phyloP scores from a whole-genome alignment of 257 asterid species.

The Solanum habrochaites region DNA sequence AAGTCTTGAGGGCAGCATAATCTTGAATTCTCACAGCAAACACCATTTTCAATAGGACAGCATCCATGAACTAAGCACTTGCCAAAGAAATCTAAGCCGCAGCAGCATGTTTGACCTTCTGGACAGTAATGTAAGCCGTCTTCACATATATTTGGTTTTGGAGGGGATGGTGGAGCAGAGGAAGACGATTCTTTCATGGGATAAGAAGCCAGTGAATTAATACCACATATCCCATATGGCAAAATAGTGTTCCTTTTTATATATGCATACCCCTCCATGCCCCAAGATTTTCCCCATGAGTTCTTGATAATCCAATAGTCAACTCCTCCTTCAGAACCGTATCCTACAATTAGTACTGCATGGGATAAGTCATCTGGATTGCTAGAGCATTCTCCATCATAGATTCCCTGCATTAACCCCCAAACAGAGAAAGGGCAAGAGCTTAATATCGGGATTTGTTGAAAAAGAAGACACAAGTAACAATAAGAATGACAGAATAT shows the following conservation, averaged over 20 bases:
- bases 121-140: slow-evolving; percentile 5
- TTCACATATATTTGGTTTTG: slow-evolving; percentile 8
- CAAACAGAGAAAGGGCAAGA: neutral
- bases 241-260: slow-evolving; percentile 10
- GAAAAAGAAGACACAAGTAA: neutral
- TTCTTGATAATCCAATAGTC: slow-evolving; percentile 30
- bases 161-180: slow-evolving; percentile 4
- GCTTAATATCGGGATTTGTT: too few species aligned
- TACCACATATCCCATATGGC: slow-evolving; percentile 17
- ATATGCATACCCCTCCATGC: slow-evolving; percentile 10
- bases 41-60: neutral
- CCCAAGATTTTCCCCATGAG: slow-evolving; percentile 23
- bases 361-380: slow-evolving; percentile 11
- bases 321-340: slow-evolving; percentile 11
- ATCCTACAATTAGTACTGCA: slow-evolving; percentile 18
- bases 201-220: slow-evolving; percentile 22
- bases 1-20: neutral
- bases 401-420: slow-evolving; percentile 11
- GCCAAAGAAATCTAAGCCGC: neutral
- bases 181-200: slow-evolving; percentile 8
- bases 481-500: neutral
- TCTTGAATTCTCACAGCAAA: slow-evolving; percentile 1
- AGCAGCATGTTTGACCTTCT: slow-evolving; percentile 2
- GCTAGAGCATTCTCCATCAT: slow-evolving; percentile 20
- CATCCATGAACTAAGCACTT: neutral